Base-by-base conservation (phyloP, 2,329 filamentous ascomycete species). In the Colletotrichum sp. region DNA sequence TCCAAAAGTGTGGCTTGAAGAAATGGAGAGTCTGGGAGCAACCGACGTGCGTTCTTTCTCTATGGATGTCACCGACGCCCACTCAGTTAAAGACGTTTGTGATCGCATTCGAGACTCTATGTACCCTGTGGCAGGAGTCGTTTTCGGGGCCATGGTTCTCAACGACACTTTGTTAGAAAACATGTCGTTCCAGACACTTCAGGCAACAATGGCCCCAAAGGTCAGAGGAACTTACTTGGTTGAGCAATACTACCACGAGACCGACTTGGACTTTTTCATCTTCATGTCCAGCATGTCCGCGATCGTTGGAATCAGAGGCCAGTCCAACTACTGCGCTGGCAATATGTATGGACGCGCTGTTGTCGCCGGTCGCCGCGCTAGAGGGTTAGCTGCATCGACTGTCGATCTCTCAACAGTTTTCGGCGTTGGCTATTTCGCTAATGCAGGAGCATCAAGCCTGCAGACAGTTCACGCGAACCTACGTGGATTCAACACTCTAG, bases 271-370 rank as follows among this genome's bases (percentile, higher is more conserved):
- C 62, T 86, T 85, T 77, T 85, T 85, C 73, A 77, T 86, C 63
- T 36, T 83, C 9, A 81, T 85, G 72, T 83, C 82, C 2, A 85
- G 84, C 2, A 18, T 82, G 6, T 68, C 79, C 2, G 55, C 60
- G 8, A 74, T 83, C 15, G 64, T 79, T 5, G 84, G 84, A 8
- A 83, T 82, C 65, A n/a, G 44, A 9, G 82, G 80, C 13, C 88
- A 91, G 77, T 77, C 83, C 6, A 87, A 85, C 77, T 91, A 91
- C 75, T 79, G 81, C 2, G 86, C 87, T 0, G 87, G 85, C 3
- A 89, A 89, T 76, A 74, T 76, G 8, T 90, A 83, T 80, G 85
- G 89, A 82, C 76, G 76, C 6, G 77, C 76, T 2, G 77, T 90
- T 0, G 85, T 83, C 2, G 55, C 76, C 0, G 80, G 85, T 9